phyloP scores from a whole-genome alignment of 371 early-diverging fungal species.

The Syncephalastrum racemosum region DNA sequence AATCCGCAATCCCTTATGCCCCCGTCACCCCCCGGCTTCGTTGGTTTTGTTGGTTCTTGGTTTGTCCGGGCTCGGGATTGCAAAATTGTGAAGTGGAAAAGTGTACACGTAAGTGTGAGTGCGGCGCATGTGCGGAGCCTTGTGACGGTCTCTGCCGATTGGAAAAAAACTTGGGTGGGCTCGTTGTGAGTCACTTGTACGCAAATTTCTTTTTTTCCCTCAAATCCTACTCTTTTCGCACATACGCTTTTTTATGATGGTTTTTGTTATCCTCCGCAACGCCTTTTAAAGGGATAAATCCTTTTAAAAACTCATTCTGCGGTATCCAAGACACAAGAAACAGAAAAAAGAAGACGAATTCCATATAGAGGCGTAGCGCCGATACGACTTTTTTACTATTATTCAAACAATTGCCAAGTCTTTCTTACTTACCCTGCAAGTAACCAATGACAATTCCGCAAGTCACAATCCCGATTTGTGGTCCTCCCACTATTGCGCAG shows the following conservation, averaged over 20 bases:
- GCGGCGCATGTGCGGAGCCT: background rate
- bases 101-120: background rate
- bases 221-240: background rate
- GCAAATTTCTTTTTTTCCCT: conserved; percentile 1
- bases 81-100: background rate
- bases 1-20: no score
- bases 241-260: background rate
- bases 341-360: background rate
- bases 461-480: conserved; percentile 13
- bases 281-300: background rate
- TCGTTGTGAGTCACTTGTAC: conserved; percentile 3
- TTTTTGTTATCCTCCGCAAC: background rate
- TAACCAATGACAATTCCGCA: conserved; percentile 7
- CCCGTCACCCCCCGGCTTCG: background rate
- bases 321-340: no score
- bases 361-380: conserved; percentile 16
- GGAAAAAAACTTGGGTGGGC: background rate
- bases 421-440: no score
- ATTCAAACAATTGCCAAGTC: background rate
- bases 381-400: conserved; percentile 1
- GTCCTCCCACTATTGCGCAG: conserved; percentile 27
- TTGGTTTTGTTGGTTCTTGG: conserved; percentile 1
- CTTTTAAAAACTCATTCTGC: no score
- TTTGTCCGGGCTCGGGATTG: background rate
- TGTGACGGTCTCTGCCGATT: background rate